phyloP scores from a whole-genome alignment of 2,329 filamentous ascomycete genomes.

The Xylariales sp. region DNA sequence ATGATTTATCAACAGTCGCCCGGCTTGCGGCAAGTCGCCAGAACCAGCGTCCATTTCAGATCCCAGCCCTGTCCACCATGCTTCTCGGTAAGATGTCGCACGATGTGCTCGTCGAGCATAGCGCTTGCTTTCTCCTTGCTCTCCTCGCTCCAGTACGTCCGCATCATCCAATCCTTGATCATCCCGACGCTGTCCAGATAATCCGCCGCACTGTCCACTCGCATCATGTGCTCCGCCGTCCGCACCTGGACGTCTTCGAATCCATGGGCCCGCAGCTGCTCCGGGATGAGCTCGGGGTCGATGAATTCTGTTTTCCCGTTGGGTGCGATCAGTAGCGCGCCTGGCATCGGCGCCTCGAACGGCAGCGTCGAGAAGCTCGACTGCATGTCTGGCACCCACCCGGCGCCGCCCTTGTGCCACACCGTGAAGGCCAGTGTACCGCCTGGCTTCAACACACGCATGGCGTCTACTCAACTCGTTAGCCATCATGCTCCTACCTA shows the following conservation, averaged over 20 bases:
- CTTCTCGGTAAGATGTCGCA: slow-evolving; percentile 55
- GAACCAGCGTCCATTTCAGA: slow-evolving; percentile 49
- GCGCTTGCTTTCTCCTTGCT: slow-evolving; percentile 53
- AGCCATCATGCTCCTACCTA: background rate
- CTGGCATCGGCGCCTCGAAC: slow-evolving; percentile 53
- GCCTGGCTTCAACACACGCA: slow-evolving; percentile 54
- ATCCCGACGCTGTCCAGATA: slow-evolving; percentile 52
- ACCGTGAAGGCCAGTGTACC: slow-evolving; percentile 55
- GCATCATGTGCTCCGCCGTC: slow-evolving; percentile 46
- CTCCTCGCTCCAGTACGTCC: slow-evolving; percentile 56
- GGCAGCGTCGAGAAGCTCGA: slow-evolving; percentile 56
- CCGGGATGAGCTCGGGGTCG: slow-evolving; percentile 54
- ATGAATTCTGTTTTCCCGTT: slow-evolving; percentile 56
- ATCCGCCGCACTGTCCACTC: slow-evolving; percentile 51
- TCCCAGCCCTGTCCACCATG: slow-evolving; percentile 53
- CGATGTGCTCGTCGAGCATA: slow-evolving; percentile 48
- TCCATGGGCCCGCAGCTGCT: slow-evolving; percentile 51
- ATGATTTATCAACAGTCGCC: background rate
- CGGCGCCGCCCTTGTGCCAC: slow-evolving; percentile 48
- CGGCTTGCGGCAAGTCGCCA: slow-evolving; percentile 46
- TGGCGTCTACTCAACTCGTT: slow-evolving; percentile 49
- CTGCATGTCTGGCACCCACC: slow-evolving; percentile 54
- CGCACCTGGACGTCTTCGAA: slow-evolving; percentile 55
- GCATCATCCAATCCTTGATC: slow-evolving; percentile 56
- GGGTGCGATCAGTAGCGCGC: slow-evolving; percentile 53